Evolutionary conservation across 306 rosid genomes (phyloP).

Genomic region (Quercus alba): DNA sequence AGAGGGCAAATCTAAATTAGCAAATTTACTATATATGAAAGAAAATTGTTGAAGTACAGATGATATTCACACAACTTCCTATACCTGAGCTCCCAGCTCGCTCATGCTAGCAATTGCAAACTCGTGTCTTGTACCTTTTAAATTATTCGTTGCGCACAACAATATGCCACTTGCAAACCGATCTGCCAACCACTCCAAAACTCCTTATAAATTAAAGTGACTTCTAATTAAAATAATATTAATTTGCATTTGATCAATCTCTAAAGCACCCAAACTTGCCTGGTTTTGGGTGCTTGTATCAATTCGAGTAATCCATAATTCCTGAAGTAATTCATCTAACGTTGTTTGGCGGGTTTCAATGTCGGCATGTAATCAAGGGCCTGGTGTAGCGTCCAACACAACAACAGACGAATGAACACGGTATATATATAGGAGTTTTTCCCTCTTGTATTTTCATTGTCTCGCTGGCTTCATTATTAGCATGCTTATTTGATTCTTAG

Average conservation of each 20-base stretch:
- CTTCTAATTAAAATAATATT: slow-evolving; percentile 9
- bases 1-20: no score
- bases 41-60: no score
- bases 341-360: slow-evolving; percentile 68
- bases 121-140: no score
- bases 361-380: slow-evolving; percentile 86
- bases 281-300: background rate
- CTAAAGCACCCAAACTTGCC: background rate
- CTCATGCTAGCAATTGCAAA: no score
- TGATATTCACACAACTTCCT: no score
- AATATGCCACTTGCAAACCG: no score
- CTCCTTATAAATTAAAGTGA: background rate
- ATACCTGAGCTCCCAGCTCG: no score
- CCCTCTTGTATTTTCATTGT: background rate
- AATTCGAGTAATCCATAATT: background rate
- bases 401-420: slow-evolving; percentile 54
- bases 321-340: slow-evolving; percentile 5
- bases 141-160: no score
- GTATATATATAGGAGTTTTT: background rate
- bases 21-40: no score
- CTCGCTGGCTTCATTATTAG: background rate
- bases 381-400: slow-evolving; percentile 52
- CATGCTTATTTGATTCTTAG: no score
- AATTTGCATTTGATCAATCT: slow-evolving; percentile 2
- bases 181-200: no score